Evolutionary conservation across 2,329 filamentous ascomycete genomes (phyloP).

Genomic region (Colletotrichum neosansevieriae): DNA sequence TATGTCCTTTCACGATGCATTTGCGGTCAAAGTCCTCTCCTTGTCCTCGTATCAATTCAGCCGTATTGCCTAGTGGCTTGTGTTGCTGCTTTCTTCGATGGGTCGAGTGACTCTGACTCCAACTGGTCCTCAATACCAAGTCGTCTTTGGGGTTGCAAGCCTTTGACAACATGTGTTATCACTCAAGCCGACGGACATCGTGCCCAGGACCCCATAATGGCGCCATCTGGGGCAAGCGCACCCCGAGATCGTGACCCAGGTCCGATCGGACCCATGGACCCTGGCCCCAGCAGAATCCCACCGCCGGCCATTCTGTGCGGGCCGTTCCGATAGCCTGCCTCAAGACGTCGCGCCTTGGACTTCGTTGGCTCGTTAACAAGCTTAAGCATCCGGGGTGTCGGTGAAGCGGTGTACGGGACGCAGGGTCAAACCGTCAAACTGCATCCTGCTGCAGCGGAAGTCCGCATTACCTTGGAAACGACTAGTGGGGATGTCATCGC

Average conservation of each 20-base stretch:
- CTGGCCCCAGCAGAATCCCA: background rate
- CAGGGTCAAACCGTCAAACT: too few relatives aligned
- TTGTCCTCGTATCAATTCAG: too few relatives aligned
- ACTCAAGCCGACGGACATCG: background rate
- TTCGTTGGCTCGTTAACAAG: background rate
- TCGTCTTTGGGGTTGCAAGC: background rate
- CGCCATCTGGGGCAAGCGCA: constrained; percentile 28
- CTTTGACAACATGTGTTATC: background rate
- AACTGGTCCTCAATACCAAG: background rate
- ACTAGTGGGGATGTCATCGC: too few relatives aligned
- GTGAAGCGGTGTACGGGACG: too few relatives aligned
- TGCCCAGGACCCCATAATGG: constrained; percentile 32
- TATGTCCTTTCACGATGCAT: too few relatives aligned
- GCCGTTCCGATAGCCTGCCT: constrained; percentile 19
- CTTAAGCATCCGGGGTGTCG: too few relatives aligned
- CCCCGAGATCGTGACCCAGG: constrained; percentile 24
- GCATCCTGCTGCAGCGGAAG: too few relatives aligned
- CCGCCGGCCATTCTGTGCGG: constrained; percentile 3
- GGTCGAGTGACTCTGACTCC: background rate
- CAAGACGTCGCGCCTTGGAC: background rate
- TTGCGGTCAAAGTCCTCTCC: too few relatives aligned
- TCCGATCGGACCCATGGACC: constrained; percentile 23
- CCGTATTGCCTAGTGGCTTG: too few relatives aligned
- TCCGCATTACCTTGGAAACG: too few relatives aligned
- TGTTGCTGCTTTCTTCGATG: too few relatives aligned